A percentile compares a stretch with the other conserved stretches of the same genome.
phyloP scores from a whole-genome alignment of 2,329 filamentous ascomycete genomes.

The Bipolaris sorokiniana region DNA sequence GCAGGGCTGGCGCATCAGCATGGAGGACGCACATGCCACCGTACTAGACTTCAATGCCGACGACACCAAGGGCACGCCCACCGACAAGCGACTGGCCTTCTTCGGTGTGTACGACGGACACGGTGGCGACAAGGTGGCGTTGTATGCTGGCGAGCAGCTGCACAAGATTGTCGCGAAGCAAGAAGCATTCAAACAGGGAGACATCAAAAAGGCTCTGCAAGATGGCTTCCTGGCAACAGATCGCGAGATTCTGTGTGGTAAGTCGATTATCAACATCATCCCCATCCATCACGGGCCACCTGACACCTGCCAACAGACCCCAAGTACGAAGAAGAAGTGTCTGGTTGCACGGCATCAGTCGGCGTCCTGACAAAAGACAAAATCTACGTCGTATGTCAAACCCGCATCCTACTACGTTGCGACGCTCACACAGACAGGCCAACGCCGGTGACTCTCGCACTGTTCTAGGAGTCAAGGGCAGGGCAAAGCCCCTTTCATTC shows the following conservation, averaged over 20 bases:
- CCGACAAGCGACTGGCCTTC: slow-evolving; percentile 81
- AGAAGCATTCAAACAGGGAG: slow-evolving; percentile 86
- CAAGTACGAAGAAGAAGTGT: slow-evolving; percentile 96
- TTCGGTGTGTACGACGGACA: slow-evolving; percentile 99
- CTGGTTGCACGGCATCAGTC: slow-evolving; percentile 94
- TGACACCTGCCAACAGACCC: slow-evolving; percentile 69
- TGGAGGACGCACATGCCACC: slow-evolving; percentile 95
- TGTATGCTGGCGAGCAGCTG: slow-evolving; percentile 90
- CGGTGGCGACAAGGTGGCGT: slow-evolving; percentile 93
- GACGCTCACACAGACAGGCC: slow-evolving; percentile 64
- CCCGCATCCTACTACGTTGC: background rate
- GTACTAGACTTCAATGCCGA: slow-evolving; percentile 77
- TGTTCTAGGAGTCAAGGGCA: slow-evolving; percentile 93
- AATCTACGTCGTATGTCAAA: slow-evolving; percentile 84
- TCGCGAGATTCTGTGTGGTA: slow-evolving; percentile 94
- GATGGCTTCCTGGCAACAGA: slow-evolving; percentile 97
- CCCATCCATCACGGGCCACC: slow-evolving; percentile 20
- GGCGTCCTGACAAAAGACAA: slow-evolving; percentile 87
- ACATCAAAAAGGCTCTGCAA: slow-evolving; percentile 95
- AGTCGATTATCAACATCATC: slow-evolving; percentile 21
- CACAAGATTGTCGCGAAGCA: slow-evolving; percentile 95
- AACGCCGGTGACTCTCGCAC: slow-evolving; percentile 96
- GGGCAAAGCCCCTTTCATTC: slow-evolving; percentile 97
- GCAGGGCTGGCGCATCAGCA: slow-evolving; percentile 99
- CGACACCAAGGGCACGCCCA: slow-evolving; percentile 63